A percentile compares a stretch with the other conserved stretches of the same genome.
Evolutionary conservation across 2,329 filamentous ascomycete species (phyloP).

Genomic region (Penicillium glabrum): DNA sequence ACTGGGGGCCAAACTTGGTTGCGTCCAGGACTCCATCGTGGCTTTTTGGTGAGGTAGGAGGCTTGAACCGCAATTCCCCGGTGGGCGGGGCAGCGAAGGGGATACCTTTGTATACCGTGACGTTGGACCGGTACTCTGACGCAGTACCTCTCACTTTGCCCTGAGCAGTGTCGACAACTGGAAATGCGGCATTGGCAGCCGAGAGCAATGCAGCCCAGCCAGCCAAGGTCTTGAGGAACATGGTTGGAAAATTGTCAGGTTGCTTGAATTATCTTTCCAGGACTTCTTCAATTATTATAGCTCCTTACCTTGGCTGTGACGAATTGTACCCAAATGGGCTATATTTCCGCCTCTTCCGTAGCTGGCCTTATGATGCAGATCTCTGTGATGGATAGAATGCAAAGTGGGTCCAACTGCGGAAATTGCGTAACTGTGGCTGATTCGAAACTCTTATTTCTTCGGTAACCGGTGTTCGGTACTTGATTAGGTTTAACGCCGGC

Average conservation of each 20-base stretch:
- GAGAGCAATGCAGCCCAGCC: neutral
- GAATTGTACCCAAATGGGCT: neutral
- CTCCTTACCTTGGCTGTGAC: neutral
- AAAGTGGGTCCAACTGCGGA: neutral
- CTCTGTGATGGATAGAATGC: neutral
- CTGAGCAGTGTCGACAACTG: neutral
- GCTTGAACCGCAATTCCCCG: neutral
- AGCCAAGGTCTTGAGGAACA: neutral
- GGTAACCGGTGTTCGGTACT: neutral
- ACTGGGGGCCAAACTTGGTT: neutral
- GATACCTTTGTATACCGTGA: neutral
- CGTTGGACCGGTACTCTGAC: neutral
- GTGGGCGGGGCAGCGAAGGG: neutral
- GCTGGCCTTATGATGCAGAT: neutral
- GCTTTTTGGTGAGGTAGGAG: neutral
- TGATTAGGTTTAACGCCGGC: neutral
- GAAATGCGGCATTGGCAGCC: neutral
- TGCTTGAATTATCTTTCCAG: neutral
- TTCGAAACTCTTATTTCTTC: neutral
- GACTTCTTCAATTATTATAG: neutral
- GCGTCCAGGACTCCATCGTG: neutral
- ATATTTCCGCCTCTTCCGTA: neutral
- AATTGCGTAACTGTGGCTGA: neutral
- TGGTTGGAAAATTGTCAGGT: neutral
- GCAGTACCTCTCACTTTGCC: neutral